phyloP scores from a whole-genome alignment of 2,329 filamentous ascomycete genomes.

The Orbilia quercus region DNA sequence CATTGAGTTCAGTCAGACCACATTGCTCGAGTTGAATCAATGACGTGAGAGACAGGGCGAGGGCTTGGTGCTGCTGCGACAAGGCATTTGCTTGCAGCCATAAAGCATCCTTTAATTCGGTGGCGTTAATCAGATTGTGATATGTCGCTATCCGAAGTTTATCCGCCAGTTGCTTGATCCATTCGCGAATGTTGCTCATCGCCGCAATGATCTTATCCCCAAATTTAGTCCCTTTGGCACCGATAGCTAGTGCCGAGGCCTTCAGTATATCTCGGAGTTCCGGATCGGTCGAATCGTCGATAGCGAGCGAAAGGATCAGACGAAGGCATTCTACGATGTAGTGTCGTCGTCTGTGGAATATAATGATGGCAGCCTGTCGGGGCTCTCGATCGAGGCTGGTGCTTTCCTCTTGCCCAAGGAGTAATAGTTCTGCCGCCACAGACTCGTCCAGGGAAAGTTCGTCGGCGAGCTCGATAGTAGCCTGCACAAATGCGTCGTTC shows the following conservation, averaged over 20 bases:
- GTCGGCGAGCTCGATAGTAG: conserved; percentile 82
- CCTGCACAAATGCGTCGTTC: conserved; percentile 88
- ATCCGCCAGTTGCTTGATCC: conserved; percentile 80
- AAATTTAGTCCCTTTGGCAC: conserved; percentile 66
- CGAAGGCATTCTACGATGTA: conserved; percentile 85
- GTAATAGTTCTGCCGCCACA: conserved; percentile 79
- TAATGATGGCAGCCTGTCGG: conserved; percentile 82
- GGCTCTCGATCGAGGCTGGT: conserved; percentile 76
- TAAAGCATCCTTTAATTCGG: conserved; percentile 72
- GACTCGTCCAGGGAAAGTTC: conserved; percentile 90
- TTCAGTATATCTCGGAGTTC: conserved; percentile 69
- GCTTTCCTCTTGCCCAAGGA: conserved; percentile 77
- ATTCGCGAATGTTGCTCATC: conserved; percentile 80
- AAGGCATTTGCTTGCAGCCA: conserved; percentile 84
- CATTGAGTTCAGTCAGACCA: conserved; percentile 76
- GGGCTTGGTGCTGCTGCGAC: conserved; percentile 86
- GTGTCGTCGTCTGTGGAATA: conserved; percentile 86
- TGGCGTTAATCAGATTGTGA: conserved; percentile 72
- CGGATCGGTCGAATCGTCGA: conserved; percentile 69
- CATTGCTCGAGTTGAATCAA: conserved; percentile 81
- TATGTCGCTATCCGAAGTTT: conserved; percentile 79
- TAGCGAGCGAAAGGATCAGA: conserved; percentile 76
- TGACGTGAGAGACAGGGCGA: conserved; percentile 82
- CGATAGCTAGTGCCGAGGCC: conserved; percentile 69
- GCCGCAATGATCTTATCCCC: conserved; percentile 74